Conservation (phyloP, 2,329 filamentous ascomycete genomes). For the Penicillium crustosum region DNA sequence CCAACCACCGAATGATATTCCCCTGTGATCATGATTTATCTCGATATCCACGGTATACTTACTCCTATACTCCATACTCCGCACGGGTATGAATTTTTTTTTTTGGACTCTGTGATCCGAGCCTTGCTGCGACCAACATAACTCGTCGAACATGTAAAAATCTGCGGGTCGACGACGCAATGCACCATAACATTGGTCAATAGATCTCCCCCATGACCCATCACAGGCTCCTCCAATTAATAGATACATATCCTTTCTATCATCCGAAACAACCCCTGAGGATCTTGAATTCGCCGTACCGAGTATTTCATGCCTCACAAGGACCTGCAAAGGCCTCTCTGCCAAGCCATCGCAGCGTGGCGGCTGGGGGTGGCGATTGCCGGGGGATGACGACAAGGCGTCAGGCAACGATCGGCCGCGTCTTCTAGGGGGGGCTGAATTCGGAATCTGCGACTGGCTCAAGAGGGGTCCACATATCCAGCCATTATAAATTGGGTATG, state of each 20-base stretch:
- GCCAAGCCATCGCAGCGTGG: constrained; percentile 8
- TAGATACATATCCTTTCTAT: constrained; percentile 11
- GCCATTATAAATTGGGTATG: constrained; percentile 13
- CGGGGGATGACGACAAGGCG: constrained; percentile 21
- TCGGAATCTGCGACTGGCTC: constrained; percentile 4
- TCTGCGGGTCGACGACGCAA: constrained; percentile 21
- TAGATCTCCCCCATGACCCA: constrained; percentile 12
- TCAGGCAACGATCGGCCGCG: constrained; percentile 18
- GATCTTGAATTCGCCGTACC: background rate
- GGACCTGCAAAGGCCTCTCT: background rate
- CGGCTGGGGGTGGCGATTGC: constrained; percentile 12
- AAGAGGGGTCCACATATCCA: constrained; percentile 4
- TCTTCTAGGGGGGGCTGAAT: constrained; percentile 19
- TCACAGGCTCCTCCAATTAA: constrained; percentile 10
- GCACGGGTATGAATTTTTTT: background rate
- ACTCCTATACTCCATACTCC: no score
- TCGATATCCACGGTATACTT: background rate
- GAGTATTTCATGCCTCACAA: no score
- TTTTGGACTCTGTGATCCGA: constrained; percentile 7
- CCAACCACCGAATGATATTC: background rate
- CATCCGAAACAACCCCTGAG: background rate
- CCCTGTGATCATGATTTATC: background rate
- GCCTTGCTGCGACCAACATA: constrained; percentile 11
- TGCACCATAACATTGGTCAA: constrained; percentile 18
- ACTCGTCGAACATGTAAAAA: constrained; percentile 20